These are phyloP conservation scores for Claviceps arundinis DNA, from an alignment of 2,329 filamentous ascomycete genomes.

Conservation along the genomic window DNA sequence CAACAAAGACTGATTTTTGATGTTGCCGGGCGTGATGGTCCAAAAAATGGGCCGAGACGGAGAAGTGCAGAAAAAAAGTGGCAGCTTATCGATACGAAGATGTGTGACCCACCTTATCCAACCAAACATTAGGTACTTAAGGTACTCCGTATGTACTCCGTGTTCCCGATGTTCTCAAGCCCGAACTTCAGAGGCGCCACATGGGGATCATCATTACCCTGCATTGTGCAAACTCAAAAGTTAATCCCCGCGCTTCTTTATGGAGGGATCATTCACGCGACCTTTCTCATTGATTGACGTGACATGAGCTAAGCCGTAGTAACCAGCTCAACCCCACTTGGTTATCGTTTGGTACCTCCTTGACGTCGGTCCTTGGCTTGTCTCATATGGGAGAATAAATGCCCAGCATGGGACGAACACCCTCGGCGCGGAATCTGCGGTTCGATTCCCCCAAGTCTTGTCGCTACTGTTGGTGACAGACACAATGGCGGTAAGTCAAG, in stretches of 20 bases:
- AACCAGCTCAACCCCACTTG: background rate
- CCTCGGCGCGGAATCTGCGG: too few species aligned
- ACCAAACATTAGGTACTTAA: too few species aligned
- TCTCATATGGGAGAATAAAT: background rate
- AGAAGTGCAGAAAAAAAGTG: slow-evolving; percentile 6
- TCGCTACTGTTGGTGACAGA: background rate
- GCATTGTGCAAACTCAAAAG: too few species aligned
- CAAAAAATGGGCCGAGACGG: slow-evolving; percentile 9
- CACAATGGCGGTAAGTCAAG: slow-evolving; percentile 12
- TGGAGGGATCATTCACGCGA: background rate
- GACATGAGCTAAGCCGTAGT: background rate
- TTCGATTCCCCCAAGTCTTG: background rate
- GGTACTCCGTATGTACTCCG: too few species aligned
- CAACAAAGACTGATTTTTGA: background rate
- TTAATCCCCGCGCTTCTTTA: background rate
- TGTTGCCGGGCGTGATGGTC: background rate
- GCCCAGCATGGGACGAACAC: background rate
- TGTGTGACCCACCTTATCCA: too few species aligned
- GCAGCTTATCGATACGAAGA: background rate
- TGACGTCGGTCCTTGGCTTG: background rate
- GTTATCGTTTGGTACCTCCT: background rate
- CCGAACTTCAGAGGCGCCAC: too few species aligned
- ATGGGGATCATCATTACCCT: too few species aligned
- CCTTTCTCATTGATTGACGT: background rate
- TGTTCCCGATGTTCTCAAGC: too few species aligned